Evolutionary conservation across 2,329 filamentous ascomycete species (phyloP).

Genomic region (Fusarium albidum): DNA sequence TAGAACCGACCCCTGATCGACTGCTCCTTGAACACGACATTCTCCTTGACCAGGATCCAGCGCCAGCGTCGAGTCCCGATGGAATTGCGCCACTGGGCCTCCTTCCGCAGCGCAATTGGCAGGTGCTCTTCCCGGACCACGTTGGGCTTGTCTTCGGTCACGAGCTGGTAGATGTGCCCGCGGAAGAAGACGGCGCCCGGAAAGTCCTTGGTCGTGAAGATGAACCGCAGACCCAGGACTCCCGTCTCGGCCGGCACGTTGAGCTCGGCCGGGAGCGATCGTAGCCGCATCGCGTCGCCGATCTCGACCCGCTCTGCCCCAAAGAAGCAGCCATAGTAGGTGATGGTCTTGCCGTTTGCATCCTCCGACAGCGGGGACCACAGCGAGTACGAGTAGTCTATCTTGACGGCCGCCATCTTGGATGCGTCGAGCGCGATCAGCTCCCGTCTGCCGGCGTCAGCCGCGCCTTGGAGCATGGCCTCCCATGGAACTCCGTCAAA

Average conservation of each 20-base stretch:
- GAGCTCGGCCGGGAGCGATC: conserved; percentile 49
- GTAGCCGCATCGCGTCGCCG: conserved; percentile 58
- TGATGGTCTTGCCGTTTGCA: conserved; percentile 43
- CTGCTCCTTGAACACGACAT: conserved; percentile 56
- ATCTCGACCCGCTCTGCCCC: conserved; percentile 59
- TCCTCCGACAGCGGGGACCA: conserved; percentile 50
- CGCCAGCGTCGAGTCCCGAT: conserved; percentile 47
- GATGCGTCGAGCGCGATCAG: conserved; percentile 58
- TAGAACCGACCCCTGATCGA: conserved; percentile 66
- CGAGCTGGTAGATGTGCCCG: conserved; percentile 50
- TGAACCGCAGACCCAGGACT: conserved; percentile 51
- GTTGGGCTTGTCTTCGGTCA: conserved; percentile 40
- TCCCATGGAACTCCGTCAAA: conserved; percentile 57
- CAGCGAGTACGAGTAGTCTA: conserved; percentile 59
- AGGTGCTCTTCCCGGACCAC: conserved; percentile 48
- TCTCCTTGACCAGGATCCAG: conserved; percentile 54
- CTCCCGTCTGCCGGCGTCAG: conserved; percentile 50
- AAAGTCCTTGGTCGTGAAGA: conserved; percentile 48
- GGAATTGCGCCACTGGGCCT: conserved; percentile 49
- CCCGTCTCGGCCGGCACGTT: conserved; percentile 43
- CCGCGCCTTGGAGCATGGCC: conserved; percentile 43
- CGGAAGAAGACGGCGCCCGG: conserved; percentile 51
- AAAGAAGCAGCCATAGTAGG: conserved; percentile 59
- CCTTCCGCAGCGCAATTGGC: conserved; percentile 52
- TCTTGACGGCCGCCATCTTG: conserved; percentile 58